These are phyloP conservation scores for Backusella macrospora DNA, from an alignment of 192 early-diverging fungal species.

Conservation along the genomic window DNA sequence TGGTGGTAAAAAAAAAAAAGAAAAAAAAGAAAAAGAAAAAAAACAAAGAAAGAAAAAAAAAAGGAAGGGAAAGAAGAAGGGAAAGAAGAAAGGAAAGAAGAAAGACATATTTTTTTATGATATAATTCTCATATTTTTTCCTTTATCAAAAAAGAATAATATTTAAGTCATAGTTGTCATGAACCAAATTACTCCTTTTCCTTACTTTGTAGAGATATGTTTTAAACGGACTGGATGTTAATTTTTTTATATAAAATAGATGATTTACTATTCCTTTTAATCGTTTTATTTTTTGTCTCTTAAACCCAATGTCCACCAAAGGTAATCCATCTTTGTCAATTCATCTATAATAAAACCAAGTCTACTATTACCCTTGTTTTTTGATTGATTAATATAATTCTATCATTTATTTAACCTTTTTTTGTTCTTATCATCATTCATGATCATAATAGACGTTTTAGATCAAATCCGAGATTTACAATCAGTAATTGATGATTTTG, in stretches of 20 bases:
- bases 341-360: not conserved
- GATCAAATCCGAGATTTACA: slow-evolving; percentile 34
- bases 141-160: not conserved
- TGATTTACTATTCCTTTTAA: not conserved
- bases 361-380: too few species aligned
- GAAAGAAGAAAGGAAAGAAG: not conserved
- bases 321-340: not conserved
- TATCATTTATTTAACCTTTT: not conserved
- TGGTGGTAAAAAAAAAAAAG: not conserved
- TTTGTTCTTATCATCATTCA: too few species aligned
- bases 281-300: not conserved
- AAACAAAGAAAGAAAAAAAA: not conserved
- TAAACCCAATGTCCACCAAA: slow-evolving; percentile 4
- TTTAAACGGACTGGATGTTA: slow-evolving; percentile 2
- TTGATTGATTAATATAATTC: too few species aligned
- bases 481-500: slow-evolving; percentile 39
- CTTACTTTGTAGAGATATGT: slow-evolving; percentile 6
- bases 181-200: slow-evolving; percentile 12
- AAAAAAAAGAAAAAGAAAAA: not conserved
- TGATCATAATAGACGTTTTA: slow-evolving; percentile 25
- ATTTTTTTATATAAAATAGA: slow-evolving; percentile 11
- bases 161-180: slow-evolving; percentile 10
- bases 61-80: not conserved
- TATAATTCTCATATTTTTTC: slow-evolving; percentile 2
- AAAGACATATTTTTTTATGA: not conserved